Evolutionary conservation across 768 basidiomycete species (phyloP), one percentile per base, ranked within the genome.

Genomic region (Psilocybe sp.): DNA sequence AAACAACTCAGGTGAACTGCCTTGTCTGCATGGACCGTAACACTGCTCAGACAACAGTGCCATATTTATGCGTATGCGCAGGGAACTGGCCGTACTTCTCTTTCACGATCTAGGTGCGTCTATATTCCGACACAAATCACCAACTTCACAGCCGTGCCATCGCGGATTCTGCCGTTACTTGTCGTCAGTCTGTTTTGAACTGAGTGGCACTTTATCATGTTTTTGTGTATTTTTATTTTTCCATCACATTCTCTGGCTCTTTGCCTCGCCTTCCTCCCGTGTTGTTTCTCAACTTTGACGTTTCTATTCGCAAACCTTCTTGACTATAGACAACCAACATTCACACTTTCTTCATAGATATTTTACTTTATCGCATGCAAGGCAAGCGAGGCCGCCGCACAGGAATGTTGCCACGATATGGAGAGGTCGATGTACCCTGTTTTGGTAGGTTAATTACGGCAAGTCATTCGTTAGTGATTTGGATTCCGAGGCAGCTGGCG

Each of bases 101-200:
- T 37, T 9, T 34, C 19, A n/a, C 2, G 23, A 28, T 14, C 7
- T 38, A 84, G 86, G 89, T 74, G 70, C 3, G 86, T 91, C 5
- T 91, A 83, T 63, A 74, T 85, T 31, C 90, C 90, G 1, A 79
- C 87, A 0, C 90, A 93, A 64, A 60, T 85, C 48, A 72, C 89
- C 71, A 93, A 93, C 67, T 93, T 92, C 59, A 70, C 81, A 9
- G 15, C 92, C 31, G 79, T 91, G 1, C 91, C 91, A 1, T 82
- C 78, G 4, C 82, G 90, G 34, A 84, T 92, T 46, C 75, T 86
- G 15, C 72, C 85, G n/a, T 81, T 93, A 16, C 78, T 89, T 58
- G 77, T 87, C 10, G 87, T 92, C 45, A 85, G 85, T 59, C 74
- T 91, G 52, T 87, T 87, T 70, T 89, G 87, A 89, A 91, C 89